Conservation (phyloP, 768 basidiomycete genomes). For the Amanita fuliginea region DNA sequence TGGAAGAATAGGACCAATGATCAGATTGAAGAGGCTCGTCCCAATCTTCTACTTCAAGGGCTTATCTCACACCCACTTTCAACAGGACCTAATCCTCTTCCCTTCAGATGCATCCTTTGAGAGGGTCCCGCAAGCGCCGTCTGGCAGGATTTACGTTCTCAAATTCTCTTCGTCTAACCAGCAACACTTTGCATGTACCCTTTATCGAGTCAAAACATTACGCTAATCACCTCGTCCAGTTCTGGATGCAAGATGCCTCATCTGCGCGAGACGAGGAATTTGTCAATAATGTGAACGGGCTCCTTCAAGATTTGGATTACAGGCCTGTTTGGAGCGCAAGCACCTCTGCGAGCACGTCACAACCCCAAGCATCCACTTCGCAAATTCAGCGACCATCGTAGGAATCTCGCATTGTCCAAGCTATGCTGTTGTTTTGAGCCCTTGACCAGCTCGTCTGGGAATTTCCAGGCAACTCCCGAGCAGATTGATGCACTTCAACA, state of each 20-base stretch:
- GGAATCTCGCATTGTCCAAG: slow-evolving; percentile 8
- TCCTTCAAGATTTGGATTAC: slow-evolving; percentile 57
- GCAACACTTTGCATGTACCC: slow-evolving; percentile 70
- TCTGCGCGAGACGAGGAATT: slow-evolving; percentile 62
- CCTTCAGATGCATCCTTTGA: slow-evolving; percentile 77
- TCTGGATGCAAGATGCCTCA: slow-evolving; percentile 82
- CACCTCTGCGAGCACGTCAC: slow-evolving; percentile 23
- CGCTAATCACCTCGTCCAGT: slow-evolving; percentile 31
- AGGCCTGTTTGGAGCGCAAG: slow-evolving; percentile 43
- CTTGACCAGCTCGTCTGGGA: slow-evolving; percentile 14
- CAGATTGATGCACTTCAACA: slow-evolving; percentile 54
- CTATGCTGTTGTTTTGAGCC: neutral
- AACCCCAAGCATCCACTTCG: slow-evolving; percentile 35
- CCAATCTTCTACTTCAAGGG: neutral
- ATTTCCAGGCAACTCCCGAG: slow-evolving; percentile 43
- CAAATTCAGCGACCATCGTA: slow-evolving; percentile 25
- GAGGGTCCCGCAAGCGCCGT: slow-evolving; percentile 53
- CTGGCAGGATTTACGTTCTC: slow-evolving; percentile 74
- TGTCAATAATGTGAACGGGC: slow-evolving; percentile 56
- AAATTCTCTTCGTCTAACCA: slow-evolving; percentile 88
- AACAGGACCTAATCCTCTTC: slow-evolving; percentile 87
- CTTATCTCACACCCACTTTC: slow-evolving; percentile 1
- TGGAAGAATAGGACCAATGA: slow-evolving; percentile 69
- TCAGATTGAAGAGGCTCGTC: slow-evolving; percentile 47
- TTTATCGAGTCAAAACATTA: neutral